Evolutionary conservation across 2,329 filamentous ascomycete species (phyloP), one percentile per base, ranked within the genome.

Genomic region (Plenodomus biglobosus): DNA sequence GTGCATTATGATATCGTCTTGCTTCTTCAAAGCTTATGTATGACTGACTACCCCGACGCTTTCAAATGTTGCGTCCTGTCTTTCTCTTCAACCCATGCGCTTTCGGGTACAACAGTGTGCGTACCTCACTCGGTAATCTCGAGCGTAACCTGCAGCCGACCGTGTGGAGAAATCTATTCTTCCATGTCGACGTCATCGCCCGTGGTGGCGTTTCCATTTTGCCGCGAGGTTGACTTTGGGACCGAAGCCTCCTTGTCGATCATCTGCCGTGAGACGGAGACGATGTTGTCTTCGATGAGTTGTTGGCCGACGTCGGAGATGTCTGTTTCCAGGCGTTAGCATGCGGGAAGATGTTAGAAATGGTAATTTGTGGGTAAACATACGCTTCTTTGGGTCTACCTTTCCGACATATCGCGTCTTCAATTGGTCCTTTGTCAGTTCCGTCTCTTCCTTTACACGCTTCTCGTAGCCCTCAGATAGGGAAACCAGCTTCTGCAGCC

Each of bases 321-420:
- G 73, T 99, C 80, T 83, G 57, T 39, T 3, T 32, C 8, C 13
- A 37, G 0, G 27, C 15, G 50, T 71, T 50, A 71, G 64, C 11
- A 15, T 15, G 7, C 21, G 17, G 18, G 38, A 20, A 19, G 3
- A 22, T 21, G 8, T 8, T 6, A 3, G 11, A 30, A 3, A 11
- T 10, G 1, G 2, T 10, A 1, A 1, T 5, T 2, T 17, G 3
- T 16, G 6, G 18, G 17, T 41, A 16, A n/a, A 76, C 80, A 48
- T 74, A 83, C 80, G 95, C 81, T 99, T 99, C 87, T 99, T 99
- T 48, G 94, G 94, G 68, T 99, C 94, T 48, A 97, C 85, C 79
- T 99, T 99, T 75, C 94, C 94, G 30, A 99, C 94, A 73, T 99
- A 99, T 80, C 94, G 85, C 46, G 94, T 99, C 85, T 97, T 96